A percentile compares a stretch with the other conserved stretches of the same genome.
Evolutionary conservation across 805 yeast species (phyloP).

Genomic region (Candida wancherniae): DNA sequence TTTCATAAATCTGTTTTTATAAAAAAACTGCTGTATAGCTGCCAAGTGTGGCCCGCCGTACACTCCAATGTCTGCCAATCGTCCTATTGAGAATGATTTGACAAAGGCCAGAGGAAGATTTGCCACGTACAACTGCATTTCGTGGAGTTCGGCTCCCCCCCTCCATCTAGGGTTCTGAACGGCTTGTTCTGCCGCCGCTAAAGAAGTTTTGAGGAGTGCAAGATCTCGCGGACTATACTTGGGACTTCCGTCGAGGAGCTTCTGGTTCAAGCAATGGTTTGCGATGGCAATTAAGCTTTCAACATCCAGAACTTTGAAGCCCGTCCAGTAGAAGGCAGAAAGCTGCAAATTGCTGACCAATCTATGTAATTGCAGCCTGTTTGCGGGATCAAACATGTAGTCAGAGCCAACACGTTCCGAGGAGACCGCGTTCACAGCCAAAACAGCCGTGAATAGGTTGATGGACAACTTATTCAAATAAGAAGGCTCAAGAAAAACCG

Average conservation of each 20-base stretch:
- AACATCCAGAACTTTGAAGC: constrained; percentile 57
- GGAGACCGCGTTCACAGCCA: constrained; percentile 70
- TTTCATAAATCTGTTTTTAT: constrained; percentile 45
- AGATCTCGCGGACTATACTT: constrained; percentile 36
- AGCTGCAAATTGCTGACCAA: constrained; percentile 59
- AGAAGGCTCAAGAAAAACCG: constrained; percentile 58
- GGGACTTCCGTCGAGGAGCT: constrained; percentile 17
- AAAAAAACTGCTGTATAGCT: constrained; percentile 48
- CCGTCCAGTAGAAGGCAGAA: constrained; percentile 74
- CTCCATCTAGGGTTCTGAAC: constrained; percentile 53
- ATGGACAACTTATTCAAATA: constrained; percentile 56
- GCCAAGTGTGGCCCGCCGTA: constrained; percentile 60
- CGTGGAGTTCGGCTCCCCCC: constrained; percentile 54
- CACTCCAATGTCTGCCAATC: constrained; percentile 29
- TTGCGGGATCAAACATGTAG: constrained; percentile 65
- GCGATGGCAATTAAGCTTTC: constrained; percentile 49
- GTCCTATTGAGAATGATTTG: constrained; percentile 41
- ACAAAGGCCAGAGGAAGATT: constrained; percentile 42
- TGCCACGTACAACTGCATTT: constrained; percentile 54
- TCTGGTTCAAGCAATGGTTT: constrained; percentile 38
- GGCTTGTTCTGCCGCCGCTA: constrained; percentile 45
- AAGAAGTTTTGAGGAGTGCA: constrained; percentile 38
- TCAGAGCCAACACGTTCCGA: constrained; percentile 64
- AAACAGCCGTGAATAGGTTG: constrained; percentile 59
- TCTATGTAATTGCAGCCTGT: constrained; percentile 49